A percentile compares a stretch with the other conserved stretches of the same genome.
Evolutionary conservation across 2,329 filamentous ascomycete genomes (phyloP).

Genomic region (Monilinia aucupariae): DNA sequence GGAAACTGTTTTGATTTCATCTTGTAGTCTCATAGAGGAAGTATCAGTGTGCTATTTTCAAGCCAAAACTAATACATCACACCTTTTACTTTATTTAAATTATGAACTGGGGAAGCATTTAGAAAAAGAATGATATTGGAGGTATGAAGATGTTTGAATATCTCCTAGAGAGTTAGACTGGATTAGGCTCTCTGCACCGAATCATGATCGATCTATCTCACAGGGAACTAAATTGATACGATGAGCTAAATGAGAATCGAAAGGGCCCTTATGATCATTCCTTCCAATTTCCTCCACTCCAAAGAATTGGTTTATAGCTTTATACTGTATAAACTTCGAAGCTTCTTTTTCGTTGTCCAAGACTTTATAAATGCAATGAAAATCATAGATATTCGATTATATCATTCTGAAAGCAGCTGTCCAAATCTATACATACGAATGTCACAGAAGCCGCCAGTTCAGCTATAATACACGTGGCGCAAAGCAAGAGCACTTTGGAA

Average conservation of each 20-base stretch:
- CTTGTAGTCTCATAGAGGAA: too few species aligned
- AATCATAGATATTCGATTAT: not conserved
- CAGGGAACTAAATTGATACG: not conserved
- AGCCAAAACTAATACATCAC: too few species aligned
- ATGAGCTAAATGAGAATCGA: not conserved
- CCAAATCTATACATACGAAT: not conserved
- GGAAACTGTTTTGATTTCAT: too few species aligned
- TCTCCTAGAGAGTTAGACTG: too few species aligned
- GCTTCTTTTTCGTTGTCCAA: too few species aligned
- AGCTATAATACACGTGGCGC: not conserved
- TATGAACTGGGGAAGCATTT: too few species aligned
- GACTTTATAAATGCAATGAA: too few species aligned
- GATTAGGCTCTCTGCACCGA: too few species aligned
- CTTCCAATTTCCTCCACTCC: not conserved
- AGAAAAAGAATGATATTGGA: too few species aligned
- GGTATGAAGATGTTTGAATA: not conserved
- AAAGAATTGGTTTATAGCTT: not conserved
- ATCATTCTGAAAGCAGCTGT: not conserved
- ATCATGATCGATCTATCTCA: not conserved
- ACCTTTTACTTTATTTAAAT: too few species aligned
- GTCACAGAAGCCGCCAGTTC: not conserved
- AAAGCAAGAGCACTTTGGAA: too few species aligned
- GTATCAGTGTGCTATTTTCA: too few species aligned
- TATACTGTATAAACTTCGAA: not conserved
- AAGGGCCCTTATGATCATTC: not conserved